A percentile compares a stretch with the other conserved stretches of the same genome.
These are phyloP conservation scores for Arabis alpina DNA, from an alignment of 345 rosid genomes.

Conservation along the genomic window DNA sequence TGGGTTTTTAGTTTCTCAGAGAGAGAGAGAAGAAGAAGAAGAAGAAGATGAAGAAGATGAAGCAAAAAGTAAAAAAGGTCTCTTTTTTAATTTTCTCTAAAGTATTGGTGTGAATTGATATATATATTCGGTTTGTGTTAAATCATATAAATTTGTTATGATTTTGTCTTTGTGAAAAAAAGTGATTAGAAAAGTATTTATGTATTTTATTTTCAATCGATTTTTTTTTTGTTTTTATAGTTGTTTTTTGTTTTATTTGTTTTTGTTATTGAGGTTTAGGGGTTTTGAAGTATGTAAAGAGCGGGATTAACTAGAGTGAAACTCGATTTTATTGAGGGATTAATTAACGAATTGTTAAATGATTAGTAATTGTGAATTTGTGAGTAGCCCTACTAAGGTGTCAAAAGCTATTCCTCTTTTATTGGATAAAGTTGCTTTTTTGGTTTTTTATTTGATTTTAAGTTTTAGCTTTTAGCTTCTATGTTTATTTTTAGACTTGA, in stretches of 20 bases:
- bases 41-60: slow-evolving; percentile 18
- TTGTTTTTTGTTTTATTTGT: neutral
- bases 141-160: slow-evolving; percentile 25
- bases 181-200: too few species aligned
- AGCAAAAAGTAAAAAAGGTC: neutral
- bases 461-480: neutral
- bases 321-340: too few species aligned
- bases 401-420: slow-evolving; percentile 12
- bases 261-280: too few species aligned
- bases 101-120: neutral
- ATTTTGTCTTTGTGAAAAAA: slow-evolving; percentile 7
- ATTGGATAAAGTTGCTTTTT: slow-evolving; percentile 18
- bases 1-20: neutral
- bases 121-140: slow-evolving; percentile 1
- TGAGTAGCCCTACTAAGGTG: neutral
- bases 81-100: neutral
- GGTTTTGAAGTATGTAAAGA: too few species aligned
- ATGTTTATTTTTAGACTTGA: neutral
- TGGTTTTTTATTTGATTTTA: neutral
- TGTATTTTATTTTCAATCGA: neutral
- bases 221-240: neutral
- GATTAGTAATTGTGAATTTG: neutral
- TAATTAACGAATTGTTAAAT: neutral
- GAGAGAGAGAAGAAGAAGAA: neutral
- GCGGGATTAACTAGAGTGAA: slow-evolving; percentile 14